Base-by-base conservation (phyloP, 202 grass and related monocot species). In the Panicum hallii region DNA sequence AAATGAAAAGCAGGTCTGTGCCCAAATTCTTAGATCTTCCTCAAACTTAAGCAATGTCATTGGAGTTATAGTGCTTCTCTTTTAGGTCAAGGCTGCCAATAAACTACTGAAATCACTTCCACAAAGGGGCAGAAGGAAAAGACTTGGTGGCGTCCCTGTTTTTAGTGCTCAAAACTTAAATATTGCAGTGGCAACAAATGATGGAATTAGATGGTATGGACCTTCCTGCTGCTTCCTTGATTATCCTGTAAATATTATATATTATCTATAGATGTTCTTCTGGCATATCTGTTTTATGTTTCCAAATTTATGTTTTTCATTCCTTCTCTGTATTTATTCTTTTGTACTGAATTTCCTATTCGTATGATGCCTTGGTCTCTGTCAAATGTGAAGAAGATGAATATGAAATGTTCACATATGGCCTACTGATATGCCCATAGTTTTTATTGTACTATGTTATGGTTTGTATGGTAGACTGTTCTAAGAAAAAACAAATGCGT, bases 131-230 rank as follows among this genome's bases (percentile, higher is more conserved):
- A 90, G 84, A 82, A 89, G 72, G 79, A 99, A 83, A 92, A 89
- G 86, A 88, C 63, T 99, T 84, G 78, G 69, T 80, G 93, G 96
- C 22, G 96, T 99, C 57, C 96, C 96, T 61, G 90, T 99, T 45
- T 99, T 99, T 82, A 89, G 89, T 16, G 89, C 96, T 75, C 93
- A 94, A 68, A 99, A 99, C 80, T 73, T 95, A 63, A 99, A 99
- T 88, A 99, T 99, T 82, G 96, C 93, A 57, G 94, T 99, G 52
- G 96, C 96, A 61, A 94, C 96, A 52, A 94, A 92, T 86, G 89
- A 95, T 74, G 93, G 93, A 87, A 91, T 99, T 85, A 95, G 89
- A 93, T 99, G 96, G 96, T 99, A 93, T 79, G 83, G 70, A 69
- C 66, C 23, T 74, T 84, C 43, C 66, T 75, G 14, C 26, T 74